These are phyloP conservation scores for Lachancea dasiensis DNA, from an alignment of 805 yeast genomes.

Conservation along the genomic window DNA sequence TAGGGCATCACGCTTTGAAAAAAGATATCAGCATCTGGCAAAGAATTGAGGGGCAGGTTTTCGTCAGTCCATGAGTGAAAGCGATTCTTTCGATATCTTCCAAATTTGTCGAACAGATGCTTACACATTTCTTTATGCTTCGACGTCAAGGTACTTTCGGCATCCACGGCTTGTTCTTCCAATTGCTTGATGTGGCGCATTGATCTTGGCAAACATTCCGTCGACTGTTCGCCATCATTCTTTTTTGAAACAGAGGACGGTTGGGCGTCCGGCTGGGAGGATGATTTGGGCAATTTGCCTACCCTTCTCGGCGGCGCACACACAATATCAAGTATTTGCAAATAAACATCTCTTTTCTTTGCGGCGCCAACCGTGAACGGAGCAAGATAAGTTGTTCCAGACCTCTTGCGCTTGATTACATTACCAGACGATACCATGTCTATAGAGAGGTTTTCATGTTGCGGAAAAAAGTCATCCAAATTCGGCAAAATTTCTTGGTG, in stretches of 20 bases:
- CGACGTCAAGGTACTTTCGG: not conserved
- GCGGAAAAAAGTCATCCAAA: not conserved
- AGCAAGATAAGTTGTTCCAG: conserved; percentile 22
- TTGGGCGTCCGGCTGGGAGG: too few species aligned
- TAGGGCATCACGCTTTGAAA: conserved; percentile 19
- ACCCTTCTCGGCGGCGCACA: too few species aligned
- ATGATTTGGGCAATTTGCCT: too few species aligned
- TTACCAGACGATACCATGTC: conserved; percentile 24
- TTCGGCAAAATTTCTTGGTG: not conserved
- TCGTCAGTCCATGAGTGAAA: conserved; percentile 6
- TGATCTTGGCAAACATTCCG: conserved; percentile 2
- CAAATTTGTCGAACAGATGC: conserved; percentile 26
- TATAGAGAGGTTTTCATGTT: conserved; percentile 10
- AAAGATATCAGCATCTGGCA: conserved; percentile 18
- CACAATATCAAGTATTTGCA: conserved; percentile 11
- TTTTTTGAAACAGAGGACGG: too few species aligned
- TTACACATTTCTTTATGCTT: conserved; percentile 20
- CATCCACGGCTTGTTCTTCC: not conserved
- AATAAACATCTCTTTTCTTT: conserved; percentile 26
- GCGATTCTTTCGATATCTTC: conserved; percentile 19
- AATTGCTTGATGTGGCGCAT: conserved; percentile 3
- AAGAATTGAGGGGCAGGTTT: conserved; percentile 10
- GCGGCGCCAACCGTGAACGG: conserved; percentile 23
- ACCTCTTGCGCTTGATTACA: conserved; percentile 24
- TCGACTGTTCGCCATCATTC: not conserved